A percentile compares a stretch with the other conserved stretches of the same genome.
phyloP scores from a whole-genome alignment of 208 protist genomes.

The Entamoeba histolytica region DNA sequence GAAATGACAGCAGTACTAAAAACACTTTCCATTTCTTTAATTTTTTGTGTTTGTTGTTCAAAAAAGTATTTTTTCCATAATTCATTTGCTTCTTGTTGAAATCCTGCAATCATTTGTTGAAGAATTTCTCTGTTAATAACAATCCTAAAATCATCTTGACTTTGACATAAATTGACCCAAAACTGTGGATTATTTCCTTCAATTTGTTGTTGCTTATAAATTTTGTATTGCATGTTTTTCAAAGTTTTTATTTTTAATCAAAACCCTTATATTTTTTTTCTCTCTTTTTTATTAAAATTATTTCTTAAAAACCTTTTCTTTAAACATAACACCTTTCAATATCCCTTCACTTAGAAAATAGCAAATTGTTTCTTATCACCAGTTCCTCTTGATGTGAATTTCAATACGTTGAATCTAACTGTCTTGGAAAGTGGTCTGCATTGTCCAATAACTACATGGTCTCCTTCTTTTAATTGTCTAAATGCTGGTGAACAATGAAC shows the following conservation, averaged over 20 bases:
- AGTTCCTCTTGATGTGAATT: background rate
- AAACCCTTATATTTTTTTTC: too few relatives aligned
- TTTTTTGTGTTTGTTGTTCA: background rate
- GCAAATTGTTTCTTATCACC: background rate
- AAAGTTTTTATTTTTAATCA: too few relatives aligned
- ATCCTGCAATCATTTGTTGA: background rate
- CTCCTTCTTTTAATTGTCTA: constrained; percentile 73
- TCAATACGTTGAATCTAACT: constrained; percentile 92
- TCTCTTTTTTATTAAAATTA: too few relatives aligned
- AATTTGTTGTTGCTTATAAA: too few relatives aligned
- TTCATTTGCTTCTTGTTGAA: background rate
- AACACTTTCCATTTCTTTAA: too few relatives aligned
- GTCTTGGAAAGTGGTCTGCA: constrained; percentile 95
- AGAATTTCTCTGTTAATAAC: background rate
- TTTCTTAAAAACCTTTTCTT: too few relatives aligned
- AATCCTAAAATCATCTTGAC: background rate
- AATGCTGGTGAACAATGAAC: constrained; percentile 93
- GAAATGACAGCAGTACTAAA: too few relatives aligned
- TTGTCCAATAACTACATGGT: constrained; percentile 90
- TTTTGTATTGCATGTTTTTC: too few relatives aligned
- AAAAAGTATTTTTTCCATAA: background rate
- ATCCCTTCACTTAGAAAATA: background rate
- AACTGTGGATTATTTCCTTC: too few relatives aligned
- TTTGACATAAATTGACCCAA: background rate
- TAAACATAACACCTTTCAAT: too few relatives aligned